Evolutionary conservation across 768 basidiomycete genomes (phyloP).

Genomic region (Nidularia pulvinata): DNA sequence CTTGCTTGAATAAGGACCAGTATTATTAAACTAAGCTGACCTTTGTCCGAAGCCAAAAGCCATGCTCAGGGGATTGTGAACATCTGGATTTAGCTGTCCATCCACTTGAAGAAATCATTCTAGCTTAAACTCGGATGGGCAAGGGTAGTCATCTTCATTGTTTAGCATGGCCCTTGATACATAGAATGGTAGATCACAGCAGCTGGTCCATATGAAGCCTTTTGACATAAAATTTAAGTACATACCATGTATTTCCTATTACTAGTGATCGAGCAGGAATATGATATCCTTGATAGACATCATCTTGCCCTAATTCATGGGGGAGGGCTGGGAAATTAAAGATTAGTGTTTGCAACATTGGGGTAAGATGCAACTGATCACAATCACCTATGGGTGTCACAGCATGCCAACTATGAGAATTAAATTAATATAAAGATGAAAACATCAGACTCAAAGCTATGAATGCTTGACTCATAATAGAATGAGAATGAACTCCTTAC

Average conservation of each 20-base stretch:
- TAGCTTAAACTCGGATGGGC: slow-evolving; percentile 9
- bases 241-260: slow-evolving; percentile 2
- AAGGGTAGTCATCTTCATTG: slow-evolving; percentile 9
- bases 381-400: slow-evolving; percentile 1
- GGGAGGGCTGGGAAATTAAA: neutral
- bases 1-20: too few species aligned
- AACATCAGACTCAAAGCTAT: too few species aligned
- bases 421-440: too few species aligned
- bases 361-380: neutral
- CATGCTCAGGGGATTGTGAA: slow-evolving; percentile 3
- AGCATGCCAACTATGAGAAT: neutral
- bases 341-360: neutral
- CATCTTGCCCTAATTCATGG: neutral
- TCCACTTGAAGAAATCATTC: slow-evolving; percentile 8
- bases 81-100: slow-evolving; percentile 4
- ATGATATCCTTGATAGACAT: neutral
- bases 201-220: too few species aligned
- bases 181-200: too few species aligned
- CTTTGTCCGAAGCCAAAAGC: slow-evolving; percentile 11
- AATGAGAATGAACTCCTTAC: too few species aligned
- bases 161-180: neutral
- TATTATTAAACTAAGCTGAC: too few species aligned
- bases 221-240: neutral
- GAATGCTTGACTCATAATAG: too few species aligned
- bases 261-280: neutral